Base-by-base conservation (phyloP, 2,329 filamentous ascomycete genomes). In the Berkeleyomyces rouxiae region DNA sequence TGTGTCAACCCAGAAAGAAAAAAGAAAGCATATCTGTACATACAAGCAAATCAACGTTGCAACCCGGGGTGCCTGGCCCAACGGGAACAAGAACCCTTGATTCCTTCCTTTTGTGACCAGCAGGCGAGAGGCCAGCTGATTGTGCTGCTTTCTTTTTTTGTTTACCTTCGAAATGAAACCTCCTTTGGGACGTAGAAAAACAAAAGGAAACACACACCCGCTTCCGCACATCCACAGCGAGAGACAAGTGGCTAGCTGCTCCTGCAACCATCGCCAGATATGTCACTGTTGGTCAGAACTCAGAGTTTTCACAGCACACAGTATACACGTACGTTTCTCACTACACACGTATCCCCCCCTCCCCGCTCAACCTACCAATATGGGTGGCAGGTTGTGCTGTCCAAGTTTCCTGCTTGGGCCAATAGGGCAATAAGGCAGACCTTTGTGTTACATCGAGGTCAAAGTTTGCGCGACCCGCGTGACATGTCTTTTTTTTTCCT, bases 51-150 rank as follows among this genome's bases (percentile, higher is more conserved):
- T 47, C 33, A 63, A 49, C 40, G 58, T 61, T 61, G 58, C 62
- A 63, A 58, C 62, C 62, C 62, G 62, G 59, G 16, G 23, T 51
- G 44, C 62, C 59, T 33, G 59, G 58, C 58, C 58, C 47, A 61
- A 58, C 40, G n/a, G 55, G 51, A 37, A 55, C 61, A 51, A 58
- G 53, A 51, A 42, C 51, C 40, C 43, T 58, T 62, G 39, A 31
- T 46, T 51, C 46, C 46, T 53, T 62, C 53, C 61, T 62, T 62
- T 42, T 13, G 2, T 3, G 23, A 11, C 10, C 33, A 23, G 11
- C 33, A 44, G 39, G 11, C 7, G 55, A 58, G 31, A 23, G n/a
- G 40, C 9, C 39, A 31, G 11, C 40, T 57, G n/a, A n/a, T 9
- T 37, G 36, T 16, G 11, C 7, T 7, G 33, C 4, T 58, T 3